Base-by-base conservation (phyloP, 306 rosid genomes). In the Malus domestica region DNA sequence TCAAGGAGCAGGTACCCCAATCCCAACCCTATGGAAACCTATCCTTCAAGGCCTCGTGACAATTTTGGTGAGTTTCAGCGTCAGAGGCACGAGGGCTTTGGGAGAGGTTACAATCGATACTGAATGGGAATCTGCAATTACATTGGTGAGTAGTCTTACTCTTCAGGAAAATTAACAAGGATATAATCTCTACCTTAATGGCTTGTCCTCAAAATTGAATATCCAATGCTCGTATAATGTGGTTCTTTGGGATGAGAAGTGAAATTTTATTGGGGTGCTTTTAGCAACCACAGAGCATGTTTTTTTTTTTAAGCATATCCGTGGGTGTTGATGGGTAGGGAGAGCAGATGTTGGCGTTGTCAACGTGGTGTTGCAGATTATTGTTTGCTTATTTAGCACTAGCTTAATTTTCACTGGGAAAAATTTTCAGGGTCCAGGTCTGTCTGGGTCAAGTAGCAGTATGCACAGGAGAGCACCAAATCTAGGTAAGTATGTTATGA, bases 51-150 rank as follows among this genome's bases (percentile, higher is more conserved):
- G 82, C 87, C 97, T 72, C 91, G 73, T 67, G 96, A 87, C 69
- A 90, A 83, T 86, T 92, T 88, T 67, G 85, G 97, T 35, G 98
- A 92, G 74, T 88, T 89, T 76, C 87, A 85, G 79, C 86, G 70
- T 80, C 92, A 80, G 83, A 89, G 99, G 83, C 96, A 81, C 19
- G 96, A 90, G 25, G 93, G 86, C 78, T 96, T 80, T 79, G 80
- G 86, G 57, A 96, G 90, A 83, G 79, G 93, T 66, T 92, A 86
- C 92, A 86, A 82, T 86, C 90, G 91, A 86, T 96, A 86, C 83
- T 95, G 86, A 88, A 46, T 83, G 83, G 68, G 78, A 74, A 71
- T 75, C 73, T 29, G 79, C 79, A 68, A 86, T 87, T 68, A 74
- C 77, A 79, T 30, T 70, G 99, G 99, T 96, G 91, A 92, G 99